These are phyloP conservation scores for Blastocystis sp. DNA, from an alignment of 352 stramenopile genomes.

Conservation along the genomic window DNA sequence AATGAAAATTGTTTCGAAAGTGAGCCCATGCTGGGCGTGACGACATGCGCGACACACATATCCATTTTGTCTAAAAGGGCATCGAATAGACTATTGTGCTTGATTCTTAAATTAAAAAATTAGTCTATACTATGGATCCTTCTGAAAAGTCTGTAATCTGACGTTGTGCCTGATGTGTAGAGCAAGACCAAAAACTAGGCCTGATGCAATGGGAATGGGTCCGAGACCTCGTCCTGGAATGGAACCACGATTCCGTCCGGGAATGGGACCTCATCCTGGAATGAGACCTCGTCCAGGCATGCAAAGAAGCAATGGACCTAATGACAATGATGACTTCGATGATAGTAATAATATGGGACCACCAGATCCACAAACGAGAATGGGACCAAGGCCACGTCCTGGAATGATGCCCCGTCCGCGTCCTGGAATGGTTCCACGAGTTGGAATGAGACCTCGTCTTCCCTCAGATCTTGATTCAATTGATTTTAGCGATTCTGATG, in stretches of 20 bases:
- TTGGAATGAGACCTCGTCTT: not conserved
- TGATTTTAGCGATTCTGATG: conserved; percentile 1
- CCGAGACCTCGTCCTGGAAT: conserved; percentile 18
- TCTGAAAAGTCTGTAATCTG: not conserved
- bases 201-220: conserved; percentile 7
- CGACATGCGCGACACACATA: not conserved
- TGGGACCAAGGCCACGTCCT: not conserved
- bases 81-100: not conserved
- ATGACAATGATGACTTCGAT: no score
- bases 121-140: not conserved
- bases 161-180: not conserved
- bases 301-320: no score
- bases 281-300: not conserved
- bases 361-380: not conserved
- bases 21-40: not conserved
- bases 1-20: not conserved
- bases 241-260: not conserved
- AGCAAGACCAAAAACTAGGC: not conserved
- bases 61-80: not conserved
- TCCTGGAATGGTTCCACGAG: not conserved
- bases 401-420: not conserved
- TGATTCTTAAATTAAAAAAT: not conserved
- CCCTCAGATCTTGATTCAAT: not conserved
- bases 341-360: no score
- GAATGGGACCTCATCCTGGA: conserved; percentile 24